A percentile compares a stretch with the other conserved stretches of the same genome.
Evolutionary conservation across 2,329 filamentous ascomycete genomes (phyloP).

Genomic region (Drechslera avenae): DNA sequence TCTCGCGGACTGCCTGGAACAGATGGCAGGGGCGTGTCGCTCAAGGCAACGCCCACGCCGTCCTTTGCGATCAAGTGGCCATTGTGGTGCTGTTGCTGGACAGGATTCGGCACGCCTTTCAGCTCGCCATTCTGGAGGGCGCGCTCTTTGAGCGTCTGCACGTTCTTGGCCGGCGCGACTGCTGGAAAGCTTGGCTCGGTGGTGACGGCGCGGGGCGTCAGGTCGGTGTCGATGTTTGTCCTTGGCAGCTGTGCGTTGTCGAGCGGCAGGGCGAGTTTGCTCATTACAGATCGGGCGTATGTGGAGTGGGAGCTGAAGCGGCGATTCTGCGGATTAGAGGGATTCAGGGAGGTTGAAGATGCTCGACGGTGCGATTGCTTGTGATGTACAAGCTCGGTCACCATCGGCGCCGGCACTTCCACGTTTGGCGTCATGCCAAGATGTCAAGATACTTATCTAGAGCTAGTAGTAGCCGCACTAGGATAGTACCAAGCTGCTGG

Average conservation of each 20-base stretch:
- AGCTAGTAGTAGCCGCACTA: conserved; percentile 10
- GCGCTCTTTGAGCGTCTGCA: conserved; percentile 31
- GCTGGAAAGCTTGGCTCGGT: conserved; percentile 15
- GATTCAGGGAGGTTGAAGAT: conserved; percentile 25
- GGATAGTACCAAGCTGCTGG: conserved; percentile 1
- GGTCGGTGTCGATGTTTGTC: conserved; percentile 22
- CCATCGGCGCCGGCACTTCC: conserved; percentile 23
- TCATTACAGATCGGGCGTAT: conserved; percentile 58
- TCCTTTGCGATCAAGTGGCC: conserved; percentile 33
- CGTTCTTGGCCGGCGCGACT: conserved; percentile 26
- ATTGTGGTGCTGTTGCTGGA: conserved; percentile 21
- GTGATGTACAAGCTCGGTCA: conserved; percentile 21
- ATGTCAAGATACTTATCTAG: background rate
- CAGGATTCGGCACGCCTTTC: conserved; percentile 28
- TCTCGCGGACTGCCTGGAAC: conserved; percentile 67
- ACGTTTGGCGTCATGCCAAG: conserved; percentile 20
- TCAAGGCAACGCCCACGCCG: conserved; percentile 60
- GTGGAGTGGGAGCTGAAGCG: conserved; percentile 54
- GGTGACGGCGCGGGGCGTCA: conserved; percentile 23
- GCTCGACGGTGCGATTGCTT: conserved; percentile 11
- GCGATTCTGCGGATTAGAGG: conserved; percentile 18
- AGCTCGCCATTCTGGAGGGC: conserved; percentile 36
- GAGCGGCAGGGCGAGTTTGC: conserved; percentile 41
- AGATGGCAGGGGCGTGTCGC: conserved; percentile 67
- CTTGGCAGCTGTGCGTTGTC: conserved; percentile 24